These are phyloP conservation scores for Alliaria petiolata DNA, from an alignment of 345 rosid genomes.

Conservation along the genomic window DNA sequence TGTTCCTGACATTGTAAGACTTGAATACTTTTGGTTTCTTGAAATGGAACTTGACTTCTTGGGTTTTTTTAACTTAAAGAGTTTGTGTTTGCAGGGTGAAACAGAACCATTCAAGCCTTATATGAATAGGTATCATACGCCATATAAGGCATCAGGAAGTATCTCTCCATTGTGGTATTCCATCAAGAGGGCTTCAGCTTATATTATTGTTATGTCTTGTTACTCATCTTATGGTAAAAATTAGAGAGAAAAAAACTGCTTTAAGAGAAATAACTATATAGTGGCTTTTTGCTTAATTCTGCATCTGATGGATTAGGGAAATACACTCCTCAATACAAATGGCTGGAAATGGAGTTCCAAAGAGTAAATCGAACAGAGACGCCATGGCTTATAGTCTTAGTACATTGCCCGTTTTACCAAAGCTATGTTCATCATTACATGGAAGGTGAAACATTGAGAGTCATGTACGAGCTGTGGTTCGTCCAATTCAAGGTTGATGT, in stretches of 20 bases:
- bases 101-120: slow-evolving; percentile 68
- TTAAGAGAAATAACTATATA: background rate
- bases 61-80: background rate
- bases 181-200: slow-evolving; percentile 79
- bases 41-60: background rate
- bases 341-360: slow-evolving; percentile 60
- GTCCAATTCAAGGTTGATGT: slow-evolving; percentile 72
- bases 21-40: background rate
- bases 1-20: slow-evolving; percentile 50
- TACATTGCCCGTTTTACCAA: slow-evolving; percentile 67
- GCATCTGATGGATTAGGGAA: slow-evolving; percentile 13
- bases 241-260: background rate
- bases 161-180: slow-evolving; percentile 81
- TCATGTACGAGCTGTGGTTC: slow-evolving; percentile 69
- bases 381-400: slow-evolving; percentile 80
- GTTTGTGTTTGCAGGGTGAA: slow-evolving; percentile 55
- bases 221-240: slow-evolving; percentile 75
- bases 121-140: slow-evolving; percentile 56
- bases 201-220: slow-evolving; percentile 73
- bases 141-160: slow-evolving; percentile 53
- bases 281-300: background rate
- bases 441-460: slow-evolving; percentile 94
- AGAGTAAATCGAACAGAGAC: slow-evolving; percentile 72
- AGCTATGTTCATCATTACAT: slow-evolving; percentile 66
- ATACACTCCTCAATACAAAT: slow-evolving; percentile 76